Percentiles rank a stretch among this genome's conserved stretches.
Evolutionary conservation across 805 yeast species (phyloP).

Genomic region (Candida oleophila): DNA sequence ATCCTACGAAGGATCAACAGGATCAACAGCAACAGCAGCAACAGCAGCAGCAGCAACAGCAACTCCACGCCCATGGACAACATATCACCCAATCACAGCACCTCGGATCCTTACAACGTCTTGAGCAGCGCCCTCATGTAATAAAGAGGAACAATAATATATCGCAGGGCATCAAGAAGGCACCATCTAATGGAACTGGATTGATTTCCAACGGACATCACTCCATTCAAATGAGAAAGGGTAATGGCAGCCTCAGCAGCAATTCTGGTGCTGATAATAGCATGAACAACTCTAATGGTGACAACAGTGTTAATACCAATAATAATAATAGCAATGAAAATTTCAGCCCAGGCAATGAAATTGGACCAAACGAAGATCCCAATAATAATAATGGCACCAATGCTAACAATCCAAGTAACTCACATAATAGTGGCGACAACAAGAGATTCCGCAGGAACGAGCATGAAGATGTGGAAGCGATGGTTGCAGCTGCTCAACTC

Average conservation of each 20-base stretch:
- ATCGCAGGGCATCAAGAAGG: not conserved
- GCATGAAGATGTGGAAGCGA: slow-evolving; percentile 32
- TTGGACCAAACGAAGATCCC: not conserved
- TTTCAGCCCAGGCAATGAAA: not conserved
- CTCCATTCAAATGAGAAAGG: slow-evolving; percentile 17
- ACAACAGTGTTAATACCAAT: slow-evolving; percentile 9
- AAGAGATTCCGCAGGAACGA: not conserved
- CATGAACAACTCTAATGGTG: slow-evolving; percentile 6
- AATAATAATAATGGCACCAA: not conserved
- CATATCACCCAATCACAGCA: not conserved
- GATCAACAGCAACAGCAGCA: slow-evolving; percentile 4
- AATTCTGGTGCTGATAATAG: not conserved
- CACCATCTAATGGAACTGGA: not conserved
- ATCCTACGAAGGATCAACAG: slow-evolving; percentile 26
- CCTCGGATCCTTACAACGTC: not conserved
- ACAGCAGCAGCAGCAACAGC: slow-evolving; percentile 7
- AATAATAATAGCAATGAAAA: slow-evolving; percentile 7
- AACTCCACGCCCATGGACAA: slow-evolving; percentile 2
- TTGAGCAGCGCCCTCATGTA: not conserved
- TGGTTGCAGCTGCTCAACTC: slow-evolving; percentile 29
- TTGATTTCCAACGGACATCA: not conserved
- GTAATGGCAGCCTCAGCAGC: slow-evolving; percentile 1
- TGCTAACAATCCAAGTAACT: not conserved
- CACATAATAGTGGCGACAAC: not conserved
- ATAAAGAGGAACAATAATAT: not conserved